A percentile compares a stretch with the other conserved stretches of the same genome.
phyloP scores from a whole-genome alignment of 2,329 filamentous ascomycete genomes.

The Hypoxylon sp. region DNA sequence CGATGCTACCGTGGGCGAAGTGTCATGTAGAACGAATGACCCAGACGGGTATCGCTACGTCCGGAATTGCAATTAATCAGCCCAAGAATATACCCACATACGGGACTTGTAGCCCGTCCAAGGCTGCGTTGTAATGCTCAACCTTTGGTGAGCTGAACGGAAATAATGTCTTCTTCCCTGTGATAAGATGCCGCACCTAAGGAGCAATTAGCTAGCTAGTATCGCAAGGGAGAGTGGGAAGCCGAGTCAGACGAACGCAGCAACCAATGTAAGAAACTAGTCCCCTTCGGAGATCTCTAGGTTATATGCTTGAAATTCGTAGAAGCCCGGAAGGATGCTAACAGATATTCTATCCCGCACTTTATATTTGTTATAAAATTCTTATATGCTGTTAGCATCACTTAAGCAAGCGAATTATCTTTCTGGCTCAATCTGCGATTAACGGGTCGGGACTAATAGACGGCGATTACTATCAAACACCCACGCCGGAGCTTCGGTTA shows the following conservation, averaged over 20 bases:
- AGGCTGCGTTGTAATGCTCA: background rate
- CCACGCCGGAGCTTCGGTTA: background rate
- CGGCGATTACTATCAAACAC: background rate
- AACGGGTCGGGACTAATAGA: background rate
- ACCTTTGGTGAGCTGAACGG: background rate
- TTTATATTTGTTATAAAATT: slow-evolving; percentile 4
- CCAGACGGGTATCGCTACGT: background rate
- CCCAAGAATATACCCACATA: background rate
- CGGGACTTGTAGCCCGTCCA: background rate
- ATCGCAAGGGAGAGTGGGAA: background rate
- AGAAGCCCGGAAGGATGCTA: background rate
- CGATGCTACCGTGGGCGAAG: background rate
- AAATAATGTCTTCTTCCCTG: background rate
- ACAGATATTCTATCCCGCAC: background rate
- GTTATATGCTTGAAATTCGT: background rate
- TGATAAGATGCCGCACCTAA: background rate
- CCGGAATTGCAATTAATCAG: background rate
- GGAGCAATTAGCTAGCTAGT: background rate
- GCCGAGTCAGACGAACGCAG: background rate
- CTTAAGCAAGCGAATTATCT: slow-evolving; percentile 2
- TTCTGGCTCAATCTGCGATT: background rate
- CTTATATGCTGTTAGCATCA: background rate
- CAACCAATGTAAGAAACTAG: background rate
- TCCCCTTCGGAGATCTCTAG: background rate
- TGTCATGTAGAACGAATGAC: slow-evolving; percentile 4